phyloP scores from a whole-genome alignment of 78 protist species.

The Tieghemostelium lacteum region DNA sequence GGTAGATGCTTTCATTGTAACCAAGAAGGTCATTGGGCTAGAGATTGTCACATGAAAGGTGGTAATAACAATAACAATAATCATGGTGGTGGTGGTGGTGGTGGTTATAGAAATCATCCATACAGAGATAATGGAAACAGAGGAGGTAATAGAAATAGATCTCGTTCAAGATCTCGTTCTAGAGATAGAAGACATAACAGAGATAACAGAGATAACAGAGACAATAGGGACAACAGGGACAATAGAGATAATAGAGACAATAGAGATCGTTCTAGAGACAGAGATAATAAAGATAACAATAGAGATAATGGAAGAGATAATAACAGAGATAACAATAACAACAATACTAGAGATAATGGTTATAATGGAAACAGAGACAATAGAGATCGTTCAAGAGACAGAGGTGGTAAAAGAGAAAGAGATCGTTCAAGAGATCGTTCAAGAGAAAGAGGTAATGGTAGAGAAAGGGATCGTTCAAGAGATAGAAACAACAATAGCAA shows the following conservation, averaged over 20 bases:
- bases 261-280: constrained; percentile 18
- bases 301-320: constrained; percentile 21
- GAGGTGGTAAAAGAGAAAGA: not conserved
- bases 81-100: constrained; percentile 6
- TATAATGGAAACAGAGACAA: not conserved
- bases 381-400: constrained; percentile 15
- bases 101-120: not conserved
- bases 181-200: not conserved
- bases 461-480: not conserved
- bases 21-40: constrained; percentile 74
- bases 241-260: constrained; percentile 15
- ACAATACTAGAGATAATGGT: not conserved
- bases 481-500: not conserved
- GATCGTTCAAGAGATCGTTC: constrained; percentile 13
- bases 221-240: constrained; percentile 10
- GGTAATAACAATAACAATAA: not conserved
- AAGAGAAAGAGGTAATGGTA: not conserved
- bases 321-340: not conserved
- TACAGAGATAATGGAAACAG: constrained; percentile 12
- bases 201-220: constrained; percentile 8
- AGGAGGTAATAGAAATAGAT: not conserved
- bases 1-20: constrained; percentile 56
- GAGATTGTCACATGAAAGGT: constrained; percentile 20
- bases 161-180: not conserved
- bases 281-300: constrained; percentile 8